These are phyloP conservation scores for Elongisporangium senticosum DNA, from an alignment of 352 stramenopile genomes.

Conservation along the genomic window DNA sequence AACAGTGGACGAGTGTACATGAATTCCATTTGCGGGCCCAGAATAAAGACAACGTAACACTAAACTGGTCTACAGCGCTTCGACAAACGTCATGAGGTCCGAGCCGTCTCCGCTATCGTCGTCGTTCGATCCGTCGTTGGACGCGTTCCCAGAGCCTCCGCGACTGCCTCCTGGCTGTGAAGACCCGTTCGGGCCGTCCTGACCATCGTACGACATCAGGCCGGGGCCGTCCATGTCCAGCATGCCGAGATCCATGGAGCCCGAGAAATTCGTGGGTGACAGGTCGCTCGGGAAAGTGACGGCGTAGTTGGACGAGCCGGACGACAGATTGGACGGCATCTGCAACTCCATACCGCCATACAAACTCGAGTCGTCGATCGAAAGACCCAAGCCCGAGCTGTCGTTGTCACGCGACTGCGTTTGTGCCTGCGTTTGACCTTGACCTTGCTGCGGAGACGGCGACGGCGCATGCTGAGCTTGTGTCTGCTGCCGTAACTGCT, in stretches of 20 bases:
- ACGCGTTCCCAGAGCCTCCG: conserved; percentile 16
- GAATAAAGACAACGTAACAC: neutral
- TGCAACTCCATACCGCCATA: conserved; percentile 63
- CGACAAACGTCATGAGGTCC: conserved; percentile 73
- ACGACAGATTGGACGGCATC: conserved; percentile 46
- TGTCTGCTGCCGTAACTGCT: conserved; percentile 17
- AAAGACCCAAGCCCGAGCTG: conserved; percentile 39
- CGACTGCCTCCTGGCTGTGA: conserved; percentile 10
- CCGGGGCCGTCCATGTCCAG: conserved; percentile 65
- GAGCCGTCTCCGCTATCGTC: conserved; percentile 39
- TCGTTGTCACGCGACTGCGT: conserved; percentile 19
- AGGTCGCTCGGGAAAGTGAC: conserved; percentile 63
- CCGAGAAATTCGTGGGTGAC: conserved; percentile 52
- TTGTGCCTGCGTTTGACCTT: conserved; percentile 11
- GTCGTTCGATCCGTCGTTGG: conserved; percentile 22
- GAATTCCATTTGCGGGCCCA: neutral
- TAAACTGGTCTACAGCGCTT: conserved; percentile 32
- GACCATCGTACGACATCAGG: conserved; percentile 34
- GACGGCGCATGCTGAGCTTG: conserved; percentile 15
- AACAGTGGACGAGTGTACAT: neutral
- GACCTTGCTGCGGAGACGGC: conserved; percentile 14
- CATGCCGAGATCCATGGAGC: conserved; percentile 51
- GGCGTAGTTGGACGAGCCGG: conserved; percentile 29
- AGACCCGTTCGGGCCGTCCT: conserved; percentile 19
- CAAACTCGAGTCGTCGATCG: conserved; percentile 43